These are phyloP conservation scores for Herpetospermum pedunculosum DNA, from an alignment of 306 rosid species.

Conservation along the genomic window DNA sequence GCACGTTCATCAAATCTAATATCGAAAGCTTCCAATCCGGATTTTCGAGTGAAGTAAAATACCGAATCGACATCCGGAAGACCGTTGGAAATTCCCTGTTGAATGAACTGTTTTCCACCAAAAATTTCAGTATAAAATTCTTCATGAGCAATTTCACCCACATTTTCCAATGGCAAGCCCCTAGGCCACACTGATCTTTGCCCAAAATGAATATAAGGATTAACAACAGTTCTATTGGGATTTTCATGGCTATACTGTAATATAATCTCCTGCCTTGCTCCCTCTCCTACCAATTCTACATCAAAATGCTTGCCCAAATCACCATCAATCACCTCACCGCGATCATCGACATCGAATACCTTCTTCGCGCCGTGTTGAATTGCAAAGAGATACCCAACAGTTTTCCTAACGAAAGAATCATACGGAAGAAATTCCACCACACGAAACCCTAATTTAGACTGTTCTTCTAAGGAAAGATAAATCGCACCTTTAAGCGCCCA, in stretches of 20 bases:
- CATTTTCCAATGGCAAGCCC: constrained; percentile 89
- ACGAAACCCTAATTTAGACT: constrained; percentile 68
- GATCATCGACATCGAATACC: constrained; percentile 88
- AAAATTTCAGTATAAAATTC: constrained; percentile 77
- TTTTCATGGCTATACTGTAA: constrained; percentile 85
- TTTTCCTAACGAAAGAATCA: constrained; percentile 84
- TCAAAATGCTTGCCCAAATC: constrained; percentile 92
- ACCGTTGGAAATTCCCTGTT: constrained; percentile 87
- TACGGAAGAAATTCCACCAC: constrained; percentile 76
- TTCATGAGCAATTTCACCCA: constrained; percentile 77
- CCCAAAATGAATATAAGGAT: constrained; percentile 93
- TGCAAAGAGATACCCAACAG: constrained; percentile 85
- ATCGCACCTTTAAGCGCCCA: constrained; percentile 88
- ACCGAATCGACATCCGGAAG: constrained; percentile 96
- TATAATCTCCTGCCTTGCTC: constrained; percentile 74
- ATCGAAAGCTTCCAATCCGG: constrained; percentile 69
- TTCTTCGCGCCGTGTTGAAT: constrained; percentile 92
- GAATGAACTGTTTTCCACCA: constrained; percentile 92
- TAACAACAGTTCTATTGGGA: constrained; percentile 63
- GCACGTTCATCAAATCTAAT: constrained; percentile 74
- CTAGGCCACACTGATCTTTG: constrained; percentile 98
- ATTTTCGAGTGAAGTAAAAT: constrained; percentile 82
- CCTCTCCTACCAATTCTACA: constrained; percentile 68
- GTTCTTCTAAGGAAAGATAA: constrained; percentile 74
- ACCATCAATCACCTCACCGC: constrained; percentile 76